These are phyloP conservation scores for Claviceps pazoutovae DNA, from an alignment of 2,329 filamentous ascomycete genomes.

Conservation along the genomic window DNA sequence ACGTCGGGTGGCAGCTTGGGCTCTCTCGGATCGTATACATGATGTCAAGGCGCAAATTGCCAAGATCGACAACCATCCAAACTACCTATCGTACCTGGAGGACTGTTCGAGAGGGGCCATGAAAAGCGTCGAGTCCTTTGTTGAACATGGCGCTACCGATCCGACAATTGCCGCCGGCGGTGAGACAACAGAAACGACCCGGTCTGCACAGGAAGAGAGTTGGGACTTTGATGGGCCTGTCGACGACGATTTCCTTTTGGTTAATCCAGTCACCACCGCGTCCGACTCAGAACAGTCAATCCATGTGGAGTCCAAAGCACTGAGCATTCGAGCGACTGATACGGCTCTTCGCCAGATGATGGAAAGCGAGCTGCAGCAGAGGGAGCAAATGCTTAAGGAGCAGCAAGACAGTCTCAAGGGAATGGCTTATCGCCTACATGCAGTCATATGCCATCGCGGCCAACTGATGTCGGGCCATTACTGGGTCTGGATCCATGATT, in stretches of 20 bases:
- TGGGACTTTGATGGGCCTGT: constrained; percentile 26
- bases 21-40: constrained; percentile 50
- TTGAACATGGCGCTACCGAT: background rate
- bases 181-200: background rate
- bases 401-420: constrained; percentile 39
- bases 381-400: constrained; percentile 14
- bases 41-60: constrained; percentile 31
- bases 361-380: constrained; percentile 24
- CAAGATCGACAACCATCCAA: constrained; percentile 13
- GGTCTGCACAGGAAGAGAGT: constrained; percentile 11
- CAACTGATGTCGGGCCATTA: constrained; percentile 70
- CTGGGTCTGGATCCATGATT: constrained; percentile 93
- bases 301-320: constrained; percentile 7
- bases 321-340: constrained; percentile 13
- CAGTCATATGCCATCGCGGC: constrained; percentile 83
- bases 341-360: constrained; percentile 28
- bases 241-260: constrained; percentile 21
- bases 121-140: constrained; percentile 4
- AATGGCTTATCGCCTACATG: constrained; percentile 70
- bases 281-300: background rate
- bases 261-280: constrained; percentile 10
- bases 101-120: constrained; percentile 12
- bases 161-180: background rate
- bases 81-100: constrained; percentile 17
- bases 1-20: constrained; percentile 59